Base-by-base conservation (phyloP, 169 alveolate species). In the Cryptosporidium tyzzeri region DNA sequence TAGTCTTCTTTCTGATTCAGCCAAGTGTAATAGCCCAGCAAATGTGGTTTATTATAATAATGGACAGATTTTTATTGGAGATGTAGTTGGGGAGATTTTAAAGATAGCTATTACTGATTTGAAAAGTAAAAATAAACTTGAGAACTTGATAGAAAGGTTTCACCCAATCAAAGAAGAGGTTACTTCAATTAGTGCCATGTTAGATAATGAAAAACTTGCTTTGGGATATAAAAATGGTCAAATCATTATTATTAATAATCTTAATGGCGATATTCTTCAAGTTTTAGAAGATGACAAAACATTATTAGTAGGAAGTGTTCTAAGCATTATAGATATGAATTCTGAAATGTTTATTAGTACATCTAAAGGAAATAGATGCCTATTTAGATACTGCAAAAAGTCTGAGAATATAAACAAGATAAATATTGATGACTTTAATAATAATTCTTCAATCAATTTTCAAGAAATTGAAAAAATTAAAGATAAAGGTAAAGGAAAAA, bases 201-300 rank as follows among this genome's bases (percentile, higher is more conserved):
- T 18, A 12, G 50, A 39, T 69, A 9, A n/a, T 33, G 33, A 59
- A 12, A 23, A 41, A 1, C 58, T 73, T 12, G 45, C 35, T 53
- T n/a, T 73, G n/a, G 86, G 86, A 18, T 73, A 73, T 58, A 73
- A 51, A 23, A 59, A 26, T 33, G 86, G 86, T 41, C 62, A 21
- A 26, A 23, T 73, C 1, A 48, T 48, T 35, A 33, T 73, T 55
- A 37, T 73, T n/a, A 37, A 39, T 23, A 51, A n/a, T 0, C 29
- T 10, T 7, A 41, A 29, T 37, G 86, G 86, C 5, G 21, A 39
- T 33, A 14, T 73, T 14, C 68, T 55, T 4, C 29, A 16, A 10
- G 9, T 73, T 16, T n/a, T 73, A 8, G 70, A 51, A 35, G 71
- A 73, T 73, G 53, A 29, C 6, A 10, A 2, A 10, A 23, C 23